A percentile compares a stretch with the other conserved stretches of the same genome.
These are phyloP conservation scores for Candida germanica DNA, from an alignment of 805 yeast species.

Conservation along the genomic window DNA sequence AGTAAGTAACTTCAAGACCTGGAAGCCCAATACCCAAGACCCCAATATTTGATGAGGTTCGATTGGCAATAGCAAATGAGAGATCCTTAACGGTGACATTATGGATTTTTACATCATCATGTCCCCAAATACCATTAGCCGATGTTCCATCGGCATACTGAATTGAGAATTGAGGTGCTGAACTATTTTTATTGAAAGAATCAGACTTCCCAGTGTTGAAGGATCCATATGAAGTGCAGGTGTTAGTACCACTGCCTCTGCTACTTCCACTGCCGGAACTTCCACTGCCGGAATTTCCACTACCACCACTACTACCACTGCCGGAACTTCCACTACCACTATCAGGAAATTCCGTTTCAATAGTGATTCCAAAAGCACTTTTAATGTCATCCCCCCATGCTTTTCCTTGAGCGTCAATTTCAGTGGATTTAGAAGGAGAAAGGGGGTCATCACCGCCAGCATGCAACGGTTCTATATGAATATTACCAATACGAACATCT, in stretches of 20 bases:
- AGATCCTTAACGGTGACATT: slow-evolving; percentile 46
- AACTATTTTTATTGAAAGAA: slow-evolving; percentile 37
- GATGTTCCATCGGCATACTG: slow-evolving; percentile 47
- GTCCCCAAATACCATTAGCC: slow-evolving; percentile 57
- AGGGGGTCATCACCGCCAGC: neutral
- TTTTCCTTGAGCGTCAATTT: slow-evolving; percentile 4
- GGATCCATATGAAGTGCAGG: slow-evolving; percentile 8
- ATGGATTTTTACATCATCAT: slow-evolving; percentile 56
- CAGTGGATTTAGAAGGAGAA: slow-evolving; percentile 1
- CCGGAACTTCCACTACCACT: slow-evolving; percentile 25
- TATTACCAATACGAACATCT: slow-evolving; percentile 13
- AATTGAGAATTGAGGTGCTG: slow-evolving; percentile 42
- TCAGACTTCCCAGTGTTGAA: slow-evolving; percentile 22
- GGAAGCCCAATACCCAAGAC: slow-evolving; percentile 73
- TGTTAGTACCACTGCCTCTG: slow-evolving; percentile 3
- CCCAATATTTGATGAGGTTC: slow-evolving; percentile 61
- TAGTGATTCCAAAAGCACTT: slow-evolving; percentile 7
- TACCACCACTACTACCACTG: slow-evolving; percentile 43
- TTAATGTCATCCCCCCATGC: slow-evolving; percentile 4
- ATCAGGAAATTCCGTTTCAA: neutral
- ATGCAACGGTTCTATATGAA: slow-evolving; percentile 1
- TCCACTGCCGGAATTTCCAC: slow-evolving; percentile 1
- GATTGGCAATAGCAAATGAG: slow-evolving; percentile 73
- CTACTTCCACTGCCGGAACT: slow-evolving; percentile 15
- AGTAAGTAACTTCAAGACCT: slow-evolving; percentile 61